These are phyloP conservation scores for Aureobasidium zeae DNA, from an alignment of 2,329 filamentous ascomycete genomes.

Conservation along the genomic window DNA sequence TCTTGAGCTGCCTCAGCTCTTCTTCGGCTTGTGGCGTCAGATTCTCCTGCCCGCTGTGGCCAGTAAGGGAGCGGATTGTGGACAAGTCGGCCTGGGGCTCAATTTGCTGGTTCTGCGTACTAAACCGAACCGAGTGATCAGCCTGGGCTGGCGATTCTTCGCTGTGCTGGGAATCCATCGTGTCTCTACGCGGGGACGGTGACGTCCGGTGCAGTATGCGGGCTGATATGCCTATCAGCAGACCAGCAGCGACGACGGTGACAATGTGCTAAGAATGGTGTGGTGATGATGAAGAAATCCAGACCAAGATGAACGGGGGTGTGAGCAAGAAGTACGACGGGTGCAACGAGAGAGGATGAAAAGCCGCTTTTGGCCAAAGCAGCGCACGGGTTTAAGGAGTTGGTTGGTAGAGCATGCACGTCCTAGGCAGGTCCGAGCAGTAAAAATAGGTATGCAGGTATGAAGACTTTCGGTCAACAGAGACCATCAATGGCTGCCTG, in stretches of 20 bases:
- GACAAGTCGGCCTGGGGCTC: constrained; percentile 37
- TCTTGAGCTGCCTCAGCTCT: constrained; percentile 62
- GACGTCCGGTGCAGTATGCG: background rate
- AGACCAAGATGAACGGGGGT: background rate
- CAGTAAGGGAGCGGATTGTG: constrained; percentile 24
- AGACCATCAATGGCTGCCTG: too few relatives aligned
- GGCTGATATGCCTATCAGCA: background rate
- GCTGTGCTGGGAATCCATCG: constrained; percentile 6
- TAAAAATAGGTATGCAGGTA: background rate
- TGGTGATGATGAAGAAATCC: background rate
- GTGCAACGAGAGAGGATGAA: constrained; percentile 1
- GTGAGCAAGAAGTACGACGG: background rate
- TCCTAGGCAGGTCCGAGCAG: background rate
- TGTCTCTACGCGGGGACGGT: background rate
- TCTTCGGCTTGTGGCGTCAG: constrained; percentile 40
- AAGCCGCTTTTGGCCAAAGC: constrained; percentile 9
- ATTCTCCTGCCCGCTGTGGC: constrained; percentile 23
- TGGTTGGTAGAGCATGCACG: constrained; percentile 1
- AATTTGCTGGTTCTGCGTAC: constrained; percentile 62
- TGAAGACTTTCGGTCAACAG: too few relatives aligned
- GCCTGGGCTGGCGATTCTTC: constrained; percentile 7
- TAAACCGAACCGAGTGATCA: constrained; percentile 56
- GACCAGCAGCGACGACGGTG: background rate
- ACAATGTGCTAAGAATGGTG: constrained; percentile 1
- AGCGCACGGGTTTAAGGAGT: background rate